These are phyloP conservation scores for Sporothrix brasiliensis DNA, from an alignment of 2,329 filamentous ascomycete species.

Conservation along the genomic window DNA sequence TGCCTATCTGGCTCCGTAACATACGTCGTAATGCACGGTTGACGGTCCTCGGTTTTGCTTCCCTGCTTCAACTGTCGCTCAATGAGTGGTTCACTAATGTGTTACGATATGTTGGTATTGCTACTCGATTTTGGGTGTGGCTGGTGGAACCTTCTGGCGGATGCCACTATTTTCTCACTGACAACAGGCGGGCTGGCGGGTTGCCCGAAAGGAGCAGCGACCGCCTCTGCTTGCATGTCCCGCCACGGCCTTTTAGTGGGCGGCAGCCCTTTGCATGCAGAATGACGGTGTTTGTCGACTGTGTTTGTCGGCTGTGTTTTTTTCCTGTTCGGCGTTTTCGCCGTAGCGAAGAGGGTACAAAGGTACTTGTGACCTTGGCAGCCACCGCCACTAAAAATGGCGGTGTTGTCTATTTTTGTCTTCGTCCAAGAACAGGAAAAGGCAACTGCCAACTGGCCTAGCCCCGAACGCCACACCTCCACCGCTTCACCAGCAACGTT, in stretches of 20 bases:
- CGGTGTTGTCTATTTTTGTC: slow-evolving; percentile 21
- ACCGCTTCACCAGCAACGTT: slow-evolving; percentile 3
- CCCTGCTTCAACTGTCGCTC: no score
- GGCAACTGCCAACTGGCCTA: slow-evolving; percentile 1
- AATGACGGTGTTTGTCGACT: not conserved
- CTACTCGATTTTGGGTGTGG: not conserved
- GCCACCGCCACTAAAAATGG: not conserved
- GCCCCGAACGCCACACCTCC: slow-evolving; percentile 6
- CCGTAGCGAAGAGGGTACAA: not conserved
- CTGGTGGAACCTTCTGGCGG: slow-evolving; percentile 10
- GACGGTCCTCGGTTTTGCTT: no score
- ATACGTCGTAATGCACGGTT: no score
- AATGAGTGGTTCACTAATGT: not conserved
- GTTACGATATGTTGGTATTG: no score
- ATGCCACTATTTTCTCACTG: not conserved
- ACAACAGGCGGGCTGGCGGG: not conserved
- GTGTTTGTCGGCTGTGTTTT: no score
- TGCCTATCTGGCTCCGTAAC: not conserved
- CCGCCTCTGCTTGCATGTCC: not conserved
- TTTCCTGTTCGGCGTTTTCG: no score
- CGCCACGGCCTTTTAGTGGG: no score
- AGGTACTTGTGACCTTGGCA: not conserved
- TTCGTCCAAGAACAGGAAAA: not conserved
- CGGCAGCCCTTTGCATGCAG: slow-evolving; percentile 1
- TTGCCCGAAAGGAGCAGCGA: slow-evolving; percentile 16